These are phyloP conservation scores for Xylaria cubensis DNA, from an alignment of 495 filamentous ascomycete species.

Conservation along the genomic window DNA sequence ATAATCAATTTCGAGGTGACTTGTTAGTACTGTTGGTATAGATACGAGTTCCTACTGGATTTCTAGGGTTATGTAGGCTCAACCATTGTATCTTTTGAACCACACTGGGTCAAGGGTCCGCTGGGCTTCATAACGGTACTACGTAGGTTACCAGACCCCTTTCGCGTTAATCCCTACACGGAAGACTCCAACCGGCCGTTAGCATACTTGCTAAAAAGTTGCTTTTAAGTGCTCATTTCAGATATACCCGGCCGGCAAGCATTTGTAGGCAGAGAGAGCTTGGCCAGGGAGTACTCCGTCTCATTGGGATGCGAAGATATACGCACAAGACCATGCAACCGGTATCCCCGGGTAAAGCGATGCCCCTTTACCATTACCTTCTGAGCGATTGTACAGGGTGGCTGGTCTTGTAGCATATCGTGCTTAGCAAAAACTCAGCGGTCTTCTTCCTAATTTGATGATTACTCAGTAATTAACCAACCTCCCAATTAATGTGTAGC, in stretches of 20 bases:
- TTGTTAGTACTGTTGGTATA: neutral
- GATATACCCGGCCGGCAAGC: constrained; percentile 8
- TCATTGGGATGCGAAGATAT: neutral
- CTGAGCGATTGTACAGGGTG: neutral
- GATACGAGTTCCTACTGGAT: neutral
- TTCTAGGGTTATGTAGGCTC: neutral
- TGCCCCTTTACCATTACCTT: constrained; percentile 11
- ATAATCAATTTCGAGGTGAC: neutral
- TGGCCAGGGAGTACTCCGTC: neutral
- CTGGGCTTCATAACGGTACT: neutral
- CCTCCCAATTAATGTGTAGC: neutral
- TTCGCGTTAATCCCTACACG: neutral
- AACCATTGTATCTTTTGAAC: neutral
- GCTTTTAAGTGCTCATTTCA: neutral
- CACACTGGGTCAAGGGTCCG: constrained; percentile 1
- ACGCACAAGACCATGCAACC: neutral
- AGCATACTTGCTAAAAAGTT: constrained; percentile 13
- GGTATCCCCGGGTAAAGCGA: neutral
- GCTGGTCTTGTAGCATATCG: neutral
- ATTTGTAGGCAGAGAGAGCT: neutral
- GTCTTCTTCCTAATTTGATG: neutral
- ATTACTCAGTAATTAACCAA: neutral
- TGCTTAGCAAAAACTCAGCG: too few species aligned
- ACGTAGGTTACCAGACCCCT: constrained; percentile 6
- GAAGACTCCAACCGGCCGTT: constrained; percentile 11